These are phyloP conservation scores for Cochlearia excelsa DNA, from an alignment of 345 rosid genomes.

Conservation along the genomic window DNA sequence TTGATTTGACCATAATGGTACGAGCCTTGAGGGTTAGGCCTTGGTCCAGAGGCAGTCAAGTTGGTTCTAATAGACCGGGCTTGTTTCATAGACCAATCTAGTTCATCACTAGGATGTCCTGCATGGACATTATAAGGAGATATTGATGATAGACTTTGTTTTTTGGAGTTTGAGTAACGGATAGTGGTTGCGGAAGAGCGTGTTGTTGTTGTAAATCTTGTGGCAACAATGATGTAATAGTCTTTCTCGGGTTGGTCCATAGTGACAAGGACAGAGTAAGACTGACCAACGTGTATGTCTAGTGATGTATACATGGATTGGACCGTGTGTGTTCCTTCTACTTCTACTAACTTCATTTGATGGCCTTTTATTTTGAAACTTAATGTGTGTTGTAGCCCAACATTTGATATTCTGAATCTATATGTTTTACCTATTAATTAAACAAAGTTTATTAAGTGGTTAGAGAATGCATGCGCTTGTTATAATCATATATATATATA, in stretches of 20 bases:
- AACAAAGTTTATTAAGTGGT: neutral
- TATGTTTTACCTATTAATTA: constrained; percentile 58
- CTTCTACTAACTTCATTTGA: constrained; percentile 76
- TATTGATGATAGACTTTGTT: constrained; percentile 34
- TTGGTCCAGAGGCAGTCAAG: constrained; percentile 86
- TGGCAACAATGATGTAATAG: constrained; percentile 57
- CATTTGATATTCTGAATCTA: constrained; percentile 83
- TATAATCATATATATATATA: no score
- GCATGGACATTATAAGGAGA: constrained; percentile 42
- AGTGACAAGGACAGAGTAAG: constrained; percentile 74
- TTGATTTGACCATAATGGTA: constrained; percentile 80
- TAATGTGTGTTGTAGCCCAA: constrained; percentile 66
- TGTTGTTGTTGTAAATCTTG: constrained; percentile 50
- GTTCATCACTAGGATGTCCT: constrained; percentile 44
- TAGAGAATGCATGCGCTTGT: neutral
- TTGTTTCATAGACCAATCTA: constrained; percentile 72
- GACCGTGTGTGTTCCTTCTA: constrained; percentile 84
- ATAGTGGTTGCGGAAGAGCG: constrained; percentile 51
- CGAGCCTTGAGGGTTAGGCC: constrained; percentile 97
- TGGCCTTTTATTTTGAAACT: constrained; percentile 74
- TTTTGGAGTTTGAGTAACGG: constrained; percentile 60
- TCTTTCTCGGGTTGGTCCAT: constrained; percentile 64
- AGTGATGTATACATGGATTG: constrained; percentile 60
- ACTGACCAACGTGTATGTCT: constrained; percentile 56
- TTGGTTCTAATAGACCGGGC: constrained; percentile 86